phyloP scores from a whole-genome alignment of 169 alveolate genomes.

The Eimeria brunetti region DNA sequence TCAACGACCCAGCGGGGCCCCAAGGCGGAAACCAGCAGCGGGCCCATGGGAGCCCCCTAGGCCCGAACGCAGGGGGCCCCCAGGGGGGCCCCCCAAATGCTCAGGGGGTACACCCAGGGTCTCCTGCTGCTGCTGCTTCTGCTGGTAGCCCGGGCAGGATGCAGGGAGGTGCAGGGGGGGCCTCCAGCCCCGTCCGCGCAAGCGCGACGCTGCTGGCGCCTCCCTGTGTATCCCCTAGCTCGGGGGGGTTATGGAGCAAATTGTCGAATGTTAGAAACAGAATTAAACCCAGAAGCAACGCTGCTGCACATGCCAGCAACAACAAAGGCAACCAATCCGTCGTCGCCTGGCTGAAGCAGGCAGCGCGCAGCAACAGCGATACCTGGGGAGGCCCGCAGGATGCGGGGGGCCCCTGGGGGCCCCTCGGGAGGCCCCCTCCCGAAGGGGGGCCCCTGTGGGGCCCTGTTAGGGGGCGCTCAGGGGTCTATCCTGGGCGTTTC shows the following conservation, averaged over 20 bases:
- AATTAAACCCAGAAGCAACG: neutral
- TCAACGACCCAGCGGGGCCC: slow-evolving; percentile 4
- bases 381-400: neutral
- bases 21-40: neutral
- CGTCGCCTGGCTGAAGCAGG: slow-evolving; percentile 18
- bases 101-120: neutral
- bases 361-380: slow-evolving; percentile 59
- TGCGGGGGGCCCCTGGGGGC: slow-evolving; percentile 6
- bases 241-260: slow-evolving; percentile 42
- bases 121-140: slow-evolving; percentile 17
- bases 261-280: neutral
- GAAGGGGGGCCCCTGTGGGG: neutral
- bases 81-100: neutral
- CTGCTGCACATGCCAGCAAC: neutral
- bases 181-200: neutral
- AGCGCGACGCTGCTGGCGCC: slow-evolving; percentile 11
- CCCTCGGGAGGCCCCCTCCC: neutral
- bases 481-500: neutral
- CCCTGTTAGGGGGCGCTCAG: neutral
- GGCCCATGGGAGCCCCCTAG: neutral
- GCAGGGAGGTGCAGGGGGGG: neutral
- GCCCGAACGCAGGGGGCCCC: neutral
- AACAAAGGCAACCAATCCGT: neutral
- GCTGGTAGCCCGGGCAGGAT: neutral
- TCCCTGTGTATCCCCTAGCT: neutral